These are phyloP conservation scores for Mycosarcoma maydis DNA, from an alignment of 1,284 basidiomycete species.

Conservation along the genomic window DNA sequence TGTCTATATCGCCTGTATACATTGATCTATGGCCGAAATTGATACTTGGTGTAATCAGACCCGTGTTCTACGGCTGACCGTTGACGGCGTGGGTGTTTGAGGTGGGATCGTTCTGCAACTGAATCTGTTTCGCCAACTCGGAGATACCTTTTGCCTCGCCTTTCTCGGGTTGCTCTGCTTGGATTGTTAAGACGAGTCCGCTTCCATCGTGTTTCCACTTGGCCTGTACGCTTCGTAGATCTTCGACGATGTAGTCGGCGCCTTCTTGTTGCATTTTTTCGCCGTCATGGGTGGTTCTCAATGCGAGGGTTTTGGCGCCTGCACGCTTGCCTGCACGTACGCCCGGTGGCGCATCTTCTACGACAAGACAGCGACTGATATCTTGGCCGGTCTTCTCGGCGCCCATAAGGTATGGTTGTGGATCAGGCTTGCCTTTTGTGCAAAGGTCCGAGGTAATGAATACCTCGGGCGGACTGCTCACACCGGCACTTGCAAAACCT, in stretches of 20 bases:
- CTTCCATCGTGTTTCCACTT: slow-evolving; percentile 56
- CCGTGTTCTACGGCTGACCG: not conserved
- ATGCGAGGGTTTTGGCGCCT: slow-evolving; percentile 59
- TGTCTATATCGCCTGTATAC: no score
- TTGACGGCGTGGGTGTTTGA: not conserved
- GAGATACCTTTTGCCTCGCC: slow-evolving; percentile 45
- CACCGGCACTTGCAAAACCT: slow-evolving; percentile 55
- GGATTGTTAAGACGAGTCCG: slow-evolving; percentile 51
- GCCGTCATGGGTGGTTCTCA: slow-evolving; percentile 62
- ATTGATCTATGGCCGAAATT: no score
- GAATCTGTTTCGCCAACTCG: slow-evolving; percentile 32
- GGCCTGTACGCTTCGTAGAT: slow-evolving; percentile 57
- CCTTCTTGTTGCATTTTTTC: slow-evolving; percentile 53
- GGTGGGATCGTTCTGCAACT: slow-evolving; percentile 29
- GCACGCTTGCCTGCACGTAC: slow-evolving; percentile 57
- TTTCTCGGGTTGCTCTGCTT: slow-evolving; percentile 50
- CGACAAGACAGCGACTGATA: slow-evolving; percentile 58
- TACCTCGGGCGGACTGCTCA: slow-evolving; percentile 41
- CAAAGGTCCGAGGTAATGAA: slow-evolving; percentile 64
- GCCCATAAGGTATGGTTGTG: slow-evolving; percentile 63
- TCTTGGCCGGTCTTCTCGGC: slow-evolving; percentile 49
- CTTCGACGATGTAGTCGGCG: slow-evolving; percentile 62
- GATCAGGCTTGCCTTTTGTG: slow-evolving; percentile 62
- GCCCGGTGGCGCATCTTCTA: slow-evolving; percentile 65
- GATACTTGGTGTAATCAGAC: no score